Conservation (phyloP, 306 rosid species). For the Pachyrhizus erosus region DNA sequence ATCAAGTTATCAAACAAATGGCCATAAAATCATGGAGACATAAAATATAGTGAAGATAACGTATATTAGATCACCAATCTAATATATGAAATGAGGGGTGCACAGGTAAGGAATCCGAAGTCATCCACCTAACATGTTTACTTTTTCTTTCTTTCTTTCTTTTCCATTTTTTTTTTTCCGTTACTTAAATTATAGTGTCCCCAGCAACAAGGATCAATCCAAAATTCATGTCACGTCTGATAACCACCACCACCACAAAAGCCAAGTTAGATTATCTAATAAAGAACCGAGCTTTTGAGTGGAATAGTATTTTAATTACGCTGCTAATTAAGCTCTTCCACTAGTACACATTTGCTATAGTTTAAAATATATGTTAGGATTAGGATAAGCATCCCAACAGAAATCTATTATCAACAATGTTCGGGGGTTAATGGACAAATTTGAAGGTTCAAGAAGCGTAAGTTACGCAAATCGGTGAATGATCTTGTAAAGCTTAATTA, state of each 20-base stretch:
- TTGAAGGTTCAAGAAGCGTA: constrained; percentile 42
- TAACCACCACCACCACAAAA: constrained; percentile 53
- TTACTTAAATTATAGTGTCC: constrained; percentile 15
- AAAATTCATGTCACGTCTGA: constrained; percentile 45
- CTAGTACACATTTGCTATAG: constrained; percentile 11
- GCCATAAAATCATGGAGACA: constrained; percentile 31
- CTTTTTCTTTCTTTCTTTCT: constrained; percentile 23
- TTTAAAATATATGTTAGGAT: constrained; percentile 22
- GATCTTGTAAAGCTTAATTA: neutral
- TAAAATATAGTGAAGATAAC: constrained; percentile 49
- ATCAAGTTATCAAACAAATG: constrained; percentile 32
- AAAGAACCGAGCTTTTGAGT: constrained; percentile 18
- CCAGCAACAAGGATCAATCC: constrained; percentile 31
- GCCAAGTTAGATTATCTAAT: constrained; percentile 18
- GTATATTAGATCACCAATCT: constrained; percentile 39
- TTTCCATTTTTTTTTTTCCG: neutral
- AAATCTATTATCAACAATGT: constrained; percentile 4
- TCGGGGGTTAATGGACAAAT: neutral
- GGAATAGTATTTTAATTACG: constrained; percentile 16
- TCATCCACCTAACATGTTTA: constrained; percentile 47
- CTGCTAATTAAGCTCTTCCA: constrained; percentile 21
- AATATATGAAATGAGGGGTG: constrained; percentile 31
- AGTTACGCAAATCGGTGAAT: neutral
- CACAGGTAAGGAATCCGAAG: constrained; percentile 46
- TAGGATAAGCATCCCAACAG: constrained; percentile 42